A percentile compares a stretch with the other conserved stretches of the same genome.
These are phyloP conservation scores for Hypoxylon sp. DNA, from an alignment of 2,329 filamentous ascomycete species.

Conservation along the genomic window DNA sequence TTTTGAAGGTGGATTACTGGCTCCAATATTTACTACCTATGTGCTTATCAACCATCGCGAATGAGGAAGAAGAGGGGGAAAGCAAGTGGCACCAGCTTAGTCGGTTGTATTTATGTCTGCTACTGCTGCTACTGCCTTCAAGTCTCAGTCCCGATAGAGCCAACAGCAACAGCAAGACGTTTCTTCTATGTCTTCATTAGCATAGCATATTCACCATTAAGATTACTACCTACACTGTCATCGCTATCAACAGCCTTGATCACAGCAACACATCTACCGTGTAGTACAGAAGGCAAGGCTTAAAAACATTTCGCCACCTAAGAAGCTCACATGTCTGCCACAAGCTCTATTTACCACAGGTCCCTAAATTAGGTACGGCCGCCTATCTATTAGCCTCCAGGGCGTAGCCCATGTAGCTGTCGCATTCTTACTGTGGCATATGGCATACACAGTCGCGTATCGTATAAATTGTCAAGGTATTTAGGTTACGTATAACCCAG, in stretches of 20 bases:
- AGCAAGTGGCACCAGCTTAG: conserved; percentile 1
- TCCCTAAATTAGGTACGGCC: neutral
- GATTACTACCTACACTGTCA: conserved; percentile 1
- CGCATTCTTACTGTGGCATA: conserved; percentile 24
- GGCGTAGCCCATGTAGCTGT: conserved; percentile 13
- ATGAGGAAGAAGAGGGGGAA: conserved; percentile 2
- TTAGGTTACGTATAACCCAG: neutral
- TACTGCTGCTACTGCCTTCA: conserved; percentile 5
- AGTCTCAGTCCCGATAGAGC: conserved; percentile 5
- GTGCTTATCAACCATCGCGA: conserved; percentile 15
- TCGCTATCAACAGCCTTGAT: neutral
- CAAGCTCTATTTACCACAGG: conserved; percentile 18
- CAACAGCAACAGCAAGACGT: conserved; percentile 11
- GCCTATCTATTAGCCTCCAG: conserved; percentile 6
- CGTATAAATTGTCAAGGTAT: conserved; percentile 30
- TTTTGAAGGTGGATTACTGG: conserved; percentile 18
- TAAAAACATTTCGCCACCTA: too few species aligned
- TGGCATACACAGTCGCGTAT: conserved; percentile 20
- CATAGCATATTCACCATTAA: conserved; percentile 30
- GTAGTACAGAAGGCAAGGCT: neutral
- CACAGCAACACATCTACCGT: neutral
- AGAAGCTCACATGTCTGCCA: conserved; percentile 15
- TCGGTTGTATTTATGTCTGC: conserved; percentile 17
- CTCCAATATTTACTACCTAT: conserved; percentile 22
- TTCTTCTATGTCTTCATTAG: conserved; percentile 30